Evolutionary conservation across 129 eudicot genomes (phyloP).

Genomic region (Helianthus tuberosus): DNA sequence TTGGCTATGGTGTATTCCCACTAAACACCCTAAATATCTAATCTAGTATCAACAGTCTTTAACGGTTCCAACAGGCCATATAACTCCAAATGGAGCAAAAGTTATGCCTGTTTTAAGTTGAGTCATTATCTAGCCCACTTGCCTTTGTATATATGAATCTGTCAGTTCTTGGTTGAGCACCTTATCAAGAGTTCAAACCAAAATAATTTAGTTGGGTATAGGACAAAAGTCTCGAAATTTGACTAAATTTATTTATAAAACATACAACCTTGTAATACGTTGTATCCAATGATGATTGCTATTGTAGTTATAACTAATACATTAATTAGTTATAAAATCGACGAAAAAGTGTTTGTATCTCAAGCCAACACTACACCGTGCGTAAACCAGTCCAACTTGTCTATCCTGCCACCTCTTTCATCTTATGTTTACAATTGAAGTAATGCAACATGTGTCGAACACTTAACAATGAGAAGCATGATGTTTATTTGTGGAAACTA

Average conservation of each 20-base stretch:
- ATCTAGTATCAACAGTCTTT: too few relatives aligned
- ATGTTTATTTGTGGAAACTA: conserved; percentile 9
- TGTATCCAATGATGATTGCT: neutral
- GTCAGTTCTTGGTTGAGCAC: too few relatives aligned
- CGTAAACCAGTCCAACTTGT: neutral
- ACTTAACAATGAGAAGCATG: conserved; percentile 6
- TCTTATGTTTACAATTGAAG: too few relatives aligned
- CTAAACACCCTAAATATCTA: too few relatives aligned
- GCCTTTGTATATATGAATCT: too few relatives aligned
- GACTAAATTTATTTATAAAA: neutral
- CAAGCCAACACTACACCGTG: neutral
- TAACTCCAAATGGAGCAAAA: too few relatives aligned
- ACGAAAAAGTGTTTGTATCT: neutral
- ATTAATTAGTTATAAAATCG: neutral
- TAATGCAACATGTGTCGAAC: neutral
- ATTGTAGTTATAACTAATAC: neutral
- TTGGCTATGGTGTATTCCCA: too few relatives aligned
- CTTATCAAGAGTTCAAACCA: neutral
- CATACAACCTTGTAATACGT: neutral
- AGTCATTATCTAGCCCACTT: too few relatives aligned
- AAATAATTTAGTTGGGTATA: neutral
- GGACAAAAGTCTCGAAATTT: neutral
- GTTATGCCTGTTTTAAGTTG: too few relatives aligned
- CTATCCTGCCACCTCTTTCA: neutral
- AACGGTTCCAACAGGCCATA: too few relatives aligned